phyloP scores from a whole-genome alignment of 805 yeast genomes.

The Saccharomycopsis sp. region DNA sequence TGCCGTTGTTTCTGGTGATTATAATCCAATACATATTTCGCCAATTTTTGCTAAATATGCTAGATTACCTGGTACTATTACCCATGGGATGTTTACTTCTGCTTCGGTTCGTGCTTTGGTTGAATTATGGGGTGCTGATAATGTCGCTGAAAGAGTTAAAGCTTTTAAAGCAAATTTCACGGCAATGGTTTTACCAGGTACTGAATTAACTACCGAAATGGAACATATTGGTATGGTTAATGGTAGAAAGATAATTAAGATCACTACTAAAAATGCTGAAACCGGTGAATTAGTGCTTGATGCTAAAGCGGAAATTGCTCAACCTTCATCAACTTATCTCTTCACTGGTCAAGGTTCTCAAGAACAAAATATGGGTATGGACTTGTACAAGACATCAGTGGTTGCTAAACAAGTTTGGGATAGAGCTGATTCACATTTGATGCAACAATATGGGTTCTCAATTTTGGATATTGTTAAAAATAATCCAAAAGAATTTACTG shows the following conservation, averaged over 20 bases:
- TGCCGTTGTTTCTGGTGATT: constrained; percentile 96
- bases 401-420: constrained; percentile 98
- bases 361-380: constrained; percentile 99
- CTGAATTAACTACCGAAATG: constrained; percentile 74
- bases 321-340: constrained; percentile 92
- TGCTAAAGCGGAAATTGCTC: constrained; percentile 99
- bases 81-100: constrained; percentile 98
- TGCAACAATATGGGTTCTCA: constrained; percentile 93
- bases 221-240: constrained; percentile 98
- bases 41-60: constrained; percentile 93
- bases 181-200: constrained; percentile 98
- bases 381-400: constrained; percentile 78
- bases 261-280: constrained; percentile 78
- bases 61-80: constrained; percentile 91
- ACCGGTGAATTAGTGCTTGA: constrained; percentile 69
- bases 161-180: constrained; percentile 87
- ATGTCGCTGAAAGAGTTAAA: constrained; percentile 91
- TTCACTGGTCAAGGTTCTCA: constrained; percentile 99
- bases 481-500: constrained; percentile 92
- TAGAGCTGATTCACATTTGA: constrained; percentile 90
- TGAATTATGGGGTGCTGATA: constrained; percentile 98
- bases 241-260: constrained; percentile 95
- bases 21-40: constrained; percentile 96
- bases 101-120: constrained; percentile 92
- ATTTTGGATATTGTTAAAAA: constrained; percentile 90